These are phyloP conservation scores for Sanghuangporus weigelae DNA, from an alignment of 1,284 basidiomycete species.

Conservation along the genomic window DNA sequence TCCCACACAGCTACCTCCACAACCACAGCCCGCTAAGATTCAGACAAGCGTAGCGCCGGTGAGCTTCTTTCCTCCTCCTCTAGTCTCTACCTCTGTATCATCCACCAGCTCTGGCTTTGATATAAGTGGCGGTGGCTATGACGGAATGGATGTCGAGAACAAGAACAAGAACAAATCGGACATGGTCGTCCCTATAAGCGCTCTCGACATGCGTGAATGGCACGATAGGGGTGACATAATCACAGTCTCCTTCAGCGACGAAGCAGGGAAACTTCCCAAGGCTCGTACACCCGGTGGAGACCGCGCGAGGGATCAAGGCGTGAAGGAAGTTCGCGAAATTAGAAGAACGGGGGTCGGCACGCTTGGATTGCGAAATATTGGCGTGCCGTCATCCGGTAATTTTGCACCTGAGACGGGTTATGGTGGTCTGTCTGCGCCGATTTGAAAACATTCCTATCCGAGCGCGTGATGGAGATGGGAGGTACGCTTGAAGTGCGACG, in stretches of 20 bases:
- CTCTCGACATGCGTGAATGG: constrained; percentile 33
- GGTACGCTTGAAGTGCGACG: constrained; percentile 79
- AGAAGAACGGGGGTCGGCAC: constrained; percentile 29
- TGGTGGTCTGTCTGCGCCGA: constrained; percentile 30
- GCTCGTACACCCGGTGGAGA: constrained; percentile 71
- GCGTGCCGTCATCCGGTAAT: not conserved
- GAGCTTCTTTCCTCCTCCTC: constrained; percentile 28
- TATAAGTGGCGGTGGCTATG: constrained; percentile 4
- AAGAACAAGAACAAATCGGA: constrained; percentile 31
- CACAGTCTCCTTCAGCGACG: constrained; percentile 43
- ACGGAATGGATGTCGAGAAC: constrained; percentile 21
- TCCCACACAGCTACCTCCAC: not conserved
- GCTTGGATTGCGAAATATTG: constrained; percentile 2
- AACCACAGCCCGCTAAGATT: not conserved
- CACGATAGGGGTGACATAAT: constrained; percentile 30
- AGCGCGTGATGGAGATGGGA: constrained; percentile 57
- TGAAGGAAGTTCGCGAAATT: constrained; percentile 28
- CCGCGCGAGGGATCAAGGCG: constrained; percentile 42
- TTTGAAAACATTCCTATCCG: constrained; percentile 52
- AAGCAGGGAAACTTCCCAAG: constrained; percentile 40
- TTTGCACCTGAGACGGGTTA: not conserved
- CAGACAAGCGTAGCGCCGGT: not conserved
- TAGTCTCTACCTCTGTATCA: not conserved
- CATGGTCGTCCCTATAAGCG: constrained; percentile 48
- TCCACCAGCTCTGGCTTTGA: constrained; percentile 4